Conservation (phyloP, 345 rosid genomes). For the Conringia planisiliqua region DNA sequence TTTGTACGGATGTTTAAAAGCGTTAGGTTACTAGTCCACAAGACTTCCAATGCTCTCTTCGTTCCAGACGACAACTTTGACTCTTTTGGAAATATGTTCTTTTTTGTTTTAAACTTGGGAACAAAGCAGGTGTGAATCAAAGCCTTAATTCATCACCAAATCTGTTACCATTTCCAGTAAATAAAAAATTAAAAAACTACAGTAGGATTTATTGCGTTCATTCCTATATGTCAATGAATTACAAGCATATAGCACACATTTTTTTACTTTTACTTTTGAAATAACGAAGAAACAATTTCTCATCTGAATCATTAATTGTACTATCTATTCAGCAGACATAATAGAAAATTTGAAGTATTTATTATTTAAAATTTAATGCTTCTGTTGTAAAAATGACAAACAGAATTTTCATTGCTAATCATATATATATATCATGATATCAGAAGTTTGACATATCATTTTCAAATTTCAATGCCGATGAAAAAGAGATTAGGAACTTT, state of each 20-base stretch:
- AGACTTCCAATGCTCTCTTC: constrained; percentile 4
- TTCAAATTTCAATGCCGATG: not conserved
- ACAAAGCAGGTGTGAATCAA: constrained; percentile 20
- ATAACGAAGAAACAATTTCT: not conserved
- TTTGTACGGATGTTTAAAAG: constrained; percentile 14
- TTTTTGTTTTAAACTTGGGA: not conserved
- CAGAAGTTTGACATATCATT: not conserved
- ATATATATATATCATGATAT: constrained; percentile 1
- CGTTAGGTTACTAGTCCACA: constrained; percentile 20
- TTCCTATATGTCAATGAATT: not conserved
- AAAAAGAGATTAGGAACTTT: not conserved
- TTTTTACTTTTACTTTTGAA: not conserved
- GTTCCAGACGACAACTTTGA: constrained; percentile 28
- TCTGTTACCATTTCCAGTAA: not conserved
- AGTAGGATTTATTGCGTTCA: constrained; percentile 1
- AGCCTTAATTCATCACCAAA: constrained; percentile 13
- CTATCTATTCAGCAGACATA: not conserved
- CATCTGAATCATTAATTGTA: not conserved
- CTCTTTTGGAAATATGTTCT: not conserved
- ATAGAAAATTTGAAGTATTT: not conserved
- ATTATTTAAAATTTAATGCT: not conserved
- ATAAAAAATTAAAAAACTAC: not conserved
- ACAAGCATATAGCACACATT: constrained; percentile 18
- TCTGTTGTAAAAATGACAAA: not conserved
- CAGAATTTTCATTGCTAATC: not conserved